Conservation (phyloP, 2,329 filamentous ascomycete species). For the Talaromyces marneffei region DNA sequence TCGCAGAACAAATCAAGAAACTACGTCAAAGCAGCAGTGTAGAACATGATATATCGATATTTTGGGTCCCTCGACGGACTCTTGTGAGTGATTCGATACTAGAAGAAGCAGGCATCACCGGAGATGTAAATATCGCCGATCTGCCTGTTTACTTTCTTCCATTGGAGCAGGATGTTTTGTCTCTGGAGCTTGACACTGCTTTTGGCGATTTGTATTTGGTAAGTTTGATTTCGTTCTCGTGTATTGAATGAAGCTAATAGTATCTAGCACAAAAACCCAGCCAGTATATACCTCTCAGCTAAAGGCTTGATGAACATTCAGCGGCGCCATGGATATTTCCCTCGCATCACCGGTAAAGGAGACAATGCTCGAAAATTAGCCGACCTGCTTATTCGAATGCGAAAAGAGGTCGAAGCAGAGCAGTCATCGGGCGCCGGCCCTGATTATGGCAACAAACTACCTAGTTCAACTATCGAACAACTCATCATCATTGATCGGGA, state of each 20-base stretch:
- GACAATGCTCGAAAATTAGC: constrained; percentile 86
- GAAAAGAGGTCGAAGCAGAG: constrained; percentile 81
- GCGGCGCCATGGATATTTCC: constrained; percentile 85
- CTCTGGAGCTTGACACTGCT: constrained; percentile 79
- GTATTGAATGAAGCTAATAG: constrained; percentile 10
- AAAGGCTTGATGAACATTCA: constrained; percentile 93
- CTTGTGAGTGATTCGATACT: constrained; percentile 85
- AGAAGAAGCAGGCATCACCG: constrained; percentile 87
- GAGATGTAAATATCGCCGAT: constrained; percentile 83
- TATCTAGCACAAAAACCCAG: constrained; percentile 70
- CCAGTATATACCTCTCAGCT: constrained; percentile 80
- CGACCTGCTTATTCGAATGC: constrained; percentile 82
- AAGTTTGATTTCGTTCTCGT: constrained; percentile 25
- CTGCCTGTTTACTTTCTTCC: constrained; percentile 86
- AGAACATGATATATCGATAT: constrained; percentile 93
- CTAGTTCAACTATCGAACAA: constrained; percentile 82
- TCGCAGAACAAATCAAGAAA: constrained; percentile 78
- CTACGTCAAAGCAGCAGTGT: constrained; percentile 81
- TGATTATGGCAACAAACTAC: constrained; percentile 58
- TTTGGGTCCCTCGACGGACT: constrained; percentile 91
- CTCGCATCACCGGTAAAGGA: constrained; percentile 89
- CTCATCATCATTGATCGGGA: constrained; percentile 93
- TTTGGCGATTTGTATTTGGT: constrained; percentile 82
- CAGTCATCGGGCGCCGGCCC: constrained; percentile 56
- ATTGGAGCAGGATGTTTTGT: constrained; percentile 83